Percentiles rank a stretch among this genome's conserved stretches.
Evolutionary conservation across 495 filamentous ascomycete genomes (phyloP).

Genomic region (Xylaria nigripes): DNA sequence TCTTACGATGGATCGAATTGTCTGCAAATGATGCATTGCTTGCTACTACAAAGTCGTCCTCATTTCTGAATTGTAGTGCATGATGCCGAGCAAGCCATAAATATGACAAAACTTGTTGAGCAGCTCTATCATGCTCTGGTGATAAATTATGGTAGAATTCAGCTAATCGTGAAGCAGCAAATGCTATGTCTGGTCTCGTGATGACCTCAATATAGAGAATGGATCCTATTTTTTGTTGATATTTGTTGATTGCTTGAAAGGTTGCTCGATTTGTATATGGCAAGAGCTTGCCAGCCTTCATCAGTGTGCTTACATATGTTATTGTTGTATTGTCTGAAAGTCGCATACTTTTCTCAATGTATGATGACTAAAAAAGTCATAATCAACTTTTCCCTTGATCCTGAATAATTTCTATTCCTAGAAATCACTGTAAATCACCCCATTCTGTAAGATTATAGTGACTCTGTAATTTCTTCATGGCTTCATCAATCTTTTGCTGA

Average conservation of each 20-base stretch:
- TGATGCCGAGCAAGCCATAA: too few species aligned
- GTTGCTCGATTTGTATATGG: background rate
- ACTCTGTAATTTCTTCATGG: background rate
- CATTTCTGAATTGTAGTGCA: too few species aligned
- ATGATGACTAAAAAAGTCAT: background rate
- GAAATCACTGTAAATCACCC: too few species aligned
- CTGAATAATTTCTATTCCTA: background rate
- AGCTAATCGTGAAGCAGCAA: background rate
- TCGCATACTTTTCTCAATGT: background rate
- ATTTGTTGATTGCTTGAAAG: background rate
- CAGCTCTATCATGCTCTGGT: background rate
- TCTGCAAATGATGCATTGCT: too few species aligned
- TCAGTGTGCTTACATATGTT: too few species aligned
- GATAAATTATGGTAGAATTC: background rate
- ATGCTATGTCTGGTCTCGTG: background rate
- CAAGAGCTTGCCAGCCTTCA: too few species aligned
- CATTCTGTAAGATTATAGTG: background rate
- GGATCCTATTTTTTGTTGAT: background rate
- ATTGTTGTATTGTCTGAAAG: background rate
- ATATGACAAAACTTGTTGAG: background rate
- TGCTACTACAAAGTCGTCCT: too few species aligned
- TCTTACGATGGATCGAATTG: too few species aligned
- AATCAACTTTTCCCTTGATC: background rate
- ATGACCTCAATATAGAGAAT: background rate
- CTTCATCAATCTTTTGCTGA: background rate